These are phyloP conservation scores for Colletotrichum sp. DNA, from an alignment of 2,329 filamentous ascomycete genomes.

Conservation along the genomic window DNA sequence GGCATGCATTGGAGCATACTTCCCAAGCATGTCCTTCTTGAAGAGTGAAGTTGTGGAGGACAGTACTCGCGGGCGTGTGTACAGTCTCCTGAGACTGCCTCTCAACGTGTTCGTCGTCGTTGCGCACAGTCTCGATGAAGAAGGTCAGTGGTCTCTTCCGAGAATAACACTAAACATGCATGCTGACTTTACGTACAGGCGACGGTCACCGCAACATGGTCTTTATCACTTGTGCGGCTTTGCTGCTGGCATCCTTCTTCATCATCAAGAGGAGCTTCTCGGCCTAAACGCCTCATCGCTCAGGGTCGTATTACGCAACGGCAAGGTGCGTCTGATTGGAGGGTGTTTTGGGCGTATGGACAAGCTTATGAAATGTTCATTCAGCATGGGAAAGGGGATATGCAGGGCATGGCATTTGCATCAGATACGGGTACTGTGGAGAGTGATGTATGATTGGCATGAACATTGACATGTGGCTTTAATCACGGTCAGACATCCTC, in stretches of 20 bases:
- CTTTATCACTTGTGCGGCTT: constrained; percentile 25
- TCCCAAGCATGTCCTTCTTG: constrained; percentile 57
- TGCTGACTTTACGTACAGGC: constrained; percentile 21
- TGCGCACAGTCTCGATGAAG: constrained; percentile 47
- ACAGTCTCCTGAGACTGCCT: constrained; percentile 61
- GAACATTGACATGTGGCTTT: not conserved
- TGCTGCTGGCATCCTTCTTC: constrained; percentile 22
- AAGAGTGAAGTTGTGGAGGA: constrained; percentile 61
- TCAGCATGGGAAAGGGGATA: not conserved
- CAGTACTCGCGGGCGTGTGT: constrained; percentile 55
- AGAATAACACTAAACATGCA: not conserved
- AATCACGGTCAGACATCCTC: not conserved
- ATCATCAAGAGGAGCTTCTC: constrained; percentile 22
- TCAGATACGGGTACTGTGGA: not conserved
- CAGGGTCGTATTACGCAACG: not conserved
- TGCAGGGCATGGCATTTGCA: not conserved
- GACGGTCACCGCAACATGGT: constrained; percentile 31
- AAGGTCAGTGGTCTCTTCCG: constrained; percentile 32
- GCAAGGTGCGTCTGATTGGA: not conserved
- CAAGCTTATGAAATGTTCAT: not conserved
- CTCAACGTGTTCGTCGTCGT: constrained; percentile 59
- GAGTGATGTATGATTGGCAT: not conserved
- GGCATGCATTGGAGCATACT: constrained; percentile 61
- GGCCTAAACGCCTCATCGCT: not conserved
- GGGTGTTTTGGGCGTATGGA: not conserved